Evolutionary conservation across 1,284 basidiomycete species (phyloP).

Genomic region (Boletus sp.): DNA sequence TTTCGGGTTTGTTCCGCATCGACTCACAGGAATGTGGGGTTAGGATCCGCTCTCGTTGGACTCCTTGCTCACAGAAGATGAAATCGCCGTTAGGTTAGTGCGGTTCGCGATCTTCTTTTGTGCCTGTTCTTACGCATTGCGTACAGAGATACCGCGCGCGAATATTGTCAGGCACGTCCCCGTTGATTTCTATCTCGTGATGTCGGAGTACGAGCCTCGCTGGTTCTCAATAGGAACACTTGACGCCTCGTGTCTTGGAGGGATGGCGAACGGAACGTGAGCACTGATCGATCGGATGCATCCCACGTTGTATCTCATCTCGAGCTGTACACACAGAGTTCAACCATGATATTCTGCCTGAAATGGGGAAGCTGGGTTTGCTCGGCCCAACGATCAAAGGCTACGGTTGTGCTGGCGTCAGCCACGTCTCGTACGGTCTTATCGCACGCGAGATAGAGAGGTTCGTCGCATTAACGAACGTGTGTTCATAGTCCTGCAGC

Average conservation of each 20-base stretch:
- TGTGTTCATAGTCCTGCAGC: not conserved
- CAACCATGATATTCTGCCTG: conserved; percentile 73
- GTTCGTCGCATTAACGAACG: conserved; percentile 38
- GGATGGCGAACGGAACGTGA: conserved; percentile 86
- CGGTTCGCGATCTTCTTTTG: not conserved
- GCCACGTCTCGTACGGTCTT: conserved; percentile 89
- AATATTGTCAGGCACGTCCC: conserved; percentile 74
- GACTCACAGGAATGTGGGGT: conserved; percentile 1
- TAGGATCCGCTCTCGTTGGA: conserved; percentile 80
- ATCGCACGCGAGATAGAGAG: conserved; percentile 93
- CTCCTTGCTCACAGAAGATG: conserved; percentile 84
- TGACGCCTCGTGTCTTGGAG: conserved; percentile 81
- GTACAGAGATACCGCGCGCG: conserved; percentile 74
- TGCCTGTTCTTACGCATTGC: conserved; percentile 1
- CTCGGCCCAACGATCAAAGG: conserved; percentile 91
- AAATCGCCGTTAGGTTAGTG: conserved; percentile 80
- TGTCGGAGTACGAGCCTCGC: not conserved
- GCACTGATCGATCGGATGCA: conserved; percentile 10
- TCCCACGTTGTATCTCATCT: not conserved
- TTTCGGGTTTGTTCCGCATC: conserved; percentile 8
- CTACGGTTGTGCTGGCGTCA: conserved; percentile 94
- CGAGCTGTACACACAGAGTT: conserved; percentile 54
- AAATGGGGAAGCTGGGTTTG: conserved; percentile 93
- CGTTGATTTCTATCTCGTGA: not conserved
- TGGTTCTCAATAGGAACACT: conserved; percentile 57